phyloP scores from a whole-genome alignment of 495 filamentous ascomycete genomes.

The Trichoderma asperelloides region DNA sequence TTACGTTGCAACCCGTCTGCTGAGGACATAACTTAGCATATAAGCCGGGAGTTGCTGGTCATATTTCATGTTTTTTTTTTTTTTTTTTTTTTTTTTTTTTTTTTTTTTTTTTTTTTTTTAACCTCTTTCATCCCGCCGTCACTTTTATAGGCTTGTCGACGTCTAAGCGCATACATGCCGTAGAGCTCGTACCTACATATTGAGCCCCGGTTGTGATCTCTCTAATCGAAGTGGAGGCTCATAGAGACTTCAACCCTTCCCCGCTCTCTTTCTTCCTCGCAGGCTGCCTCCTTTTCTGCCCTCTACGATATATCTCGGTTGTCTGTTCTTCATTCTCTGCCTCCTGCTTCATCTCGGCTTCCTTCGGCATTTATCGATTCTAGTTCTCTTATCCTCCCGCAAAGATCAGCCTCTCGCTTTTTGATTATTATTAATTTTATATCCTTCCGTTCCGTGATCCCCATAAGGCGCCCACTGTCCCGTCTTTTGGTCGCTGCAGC shows the following conservation, averaged over 20 bases:
- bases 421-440: too few species aligned
- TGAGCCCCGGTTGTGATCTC: neutral
- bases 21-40: neutral
- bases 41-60: neutral
- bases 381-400: neutral
- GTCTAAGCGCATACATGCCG: neutral
- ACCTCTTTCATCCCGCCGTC: neutral
- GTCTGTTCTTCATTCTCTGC: neutral
- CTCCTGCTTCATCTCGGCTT: neutral
- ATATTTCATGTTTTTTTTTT: neutral
- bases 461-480: too few species aligned
- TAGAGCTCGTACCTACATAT: neutral
- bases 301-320: neutral
- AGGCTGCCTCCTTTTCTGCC: neutral
- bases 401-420: too few species aligned
- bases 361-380: neutral
- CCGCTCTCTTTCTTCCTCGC: neutral
- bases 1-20: neutral
- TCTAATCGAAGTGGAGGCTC: neutral
- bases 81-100: too few species aligned
- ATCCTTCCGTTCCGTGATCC: neutral
- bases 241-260: neutral
- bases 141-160: neutral
- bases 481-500: neutral
- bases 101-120: too few species aligned